phyloP scores from a whole-genome alignment of 2,329 filamentous ascomycete genomes.

The Fusarium cicatricum region DNA sequence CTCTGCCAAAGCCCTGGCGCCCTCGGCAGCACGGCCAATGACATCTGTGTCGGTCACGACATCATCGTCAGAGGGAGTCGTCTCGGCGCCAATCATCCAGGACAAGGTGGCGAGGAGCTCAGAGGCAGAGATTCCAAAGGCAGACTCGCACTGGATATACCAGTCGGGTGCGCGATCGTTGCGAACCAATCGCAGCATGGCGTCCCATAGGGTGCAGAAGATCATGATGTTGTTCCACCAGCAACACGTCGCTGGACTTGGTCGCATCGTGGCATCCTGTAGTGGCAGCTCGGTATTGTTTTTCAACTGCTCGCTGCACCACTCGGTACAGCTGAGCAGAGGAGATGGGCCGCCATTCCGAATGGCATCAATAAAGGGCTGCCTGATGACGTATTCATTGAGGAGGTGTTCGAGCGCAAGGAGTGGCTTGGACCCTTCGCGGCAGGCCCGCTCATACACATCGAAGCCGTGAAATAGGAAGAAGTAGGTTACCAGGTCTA shows the following conservation, averaged over 20 bases:
- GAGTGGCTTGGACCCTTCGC: constrained; percentile 13
- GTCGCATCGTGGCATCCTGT: constrained; percentile 21
- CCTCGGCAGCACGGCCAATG: constrained; percentile 19
- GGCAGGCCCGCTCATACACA: constrained; percentile 25
- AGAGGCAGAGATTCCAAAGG: constrained; percentile 36
- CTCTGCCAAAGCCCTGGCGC: constrained; percentile 12
- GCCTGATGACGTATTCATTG: constrained; percentile 32
- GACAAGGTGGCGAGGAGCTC: constrained; percentile 39
- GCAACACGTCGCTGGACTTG: constrained; percentile 9
- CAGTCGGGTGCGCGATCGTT: constrained; percentile 26
- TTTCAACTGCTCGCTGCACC: constrained; percentile 35
- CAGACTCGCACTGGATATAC: constrained; percentile 35
- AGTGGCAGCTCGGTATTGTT: constrained; percentile 20
- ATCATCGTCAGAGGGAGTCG: neutral
- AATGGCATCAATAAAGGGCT: constrained; percentile 23
- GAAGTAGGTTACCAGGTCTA: constrained; percentile 36
- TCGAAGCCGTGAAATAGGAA: constrained; percentile 33
- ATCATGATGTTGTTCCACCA: constrained; percentile 38
- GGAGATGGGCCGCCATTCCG: constrained; percentile 8
- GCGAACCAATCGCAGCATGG: constrained; percentile 24
- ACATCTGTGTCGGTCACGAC: constrained; percentile 8
- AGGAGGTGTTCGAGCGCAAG: constrained; percentile 24
- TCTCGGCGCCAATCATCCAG: constrained; percentile 37
- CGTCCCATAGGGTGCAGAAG: constrained; percentile 39
- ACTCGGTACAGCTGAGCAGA: constrained; percentile 27